Evolutionary conservation across 2,329 filamentous ascomycete genomes (phyloP), one percentile per base, ranked within the genome.

Genomic region (Phialophora verrucosa): DNA sequence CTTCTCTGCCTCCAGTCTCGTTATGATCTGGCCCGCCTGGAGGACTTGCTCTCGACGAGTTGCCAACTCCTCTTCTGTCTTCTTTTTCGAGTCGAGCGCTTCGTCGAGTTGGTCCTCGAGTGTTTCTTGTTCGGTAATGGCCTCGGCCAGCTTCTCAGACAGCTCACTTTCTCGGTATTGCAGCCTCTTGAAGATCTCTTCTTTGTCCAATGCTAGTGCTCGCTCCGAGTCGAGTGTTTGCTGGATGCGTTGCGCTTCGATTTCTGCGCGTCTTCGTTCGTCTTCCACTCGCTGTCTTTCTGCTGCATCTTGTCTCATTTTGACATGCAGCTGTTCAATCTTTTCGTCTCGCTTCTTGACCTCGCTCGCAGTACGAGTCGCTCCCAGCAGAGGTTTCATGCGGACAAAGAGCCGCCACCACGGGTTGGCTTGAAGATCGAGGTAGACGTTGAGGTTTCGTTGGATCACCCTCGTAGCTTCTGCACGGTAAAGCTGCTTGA

Each of bases 121-220:
- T 62, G 90, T 89, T 75, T 98, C 94, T 76, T 98, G 94, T 73
- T 99, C 96, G 25, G 96, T 91, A 66, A 98, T 88, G 32, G 94
- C 94, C 47, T 91, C 94, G 44, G 92, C 87, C 31, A 99, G 85
- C 80, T 98, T 97, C 74, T 99, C 96, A 60, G 90, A 91, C 3
- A 99, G 85, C 76, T 99, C 94, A 11, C 88, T 85, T 78, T 99
- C 95, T n/a, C 95, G 90, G 61, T 90, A 82, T 75, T 97, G 95
- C 25, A 99, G 83, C n/a, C 96, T 88, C 76, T 94, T 96, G 83
- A 98, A 99, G 67, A 99, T 99, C 74, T 99, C 95, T 76, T 99
- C 96, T 77, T 99, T 99, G 79, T 99, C 95, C 4, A 99, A 82
- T 0, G 95, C 95, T 50, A 99, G 84, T n/a, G 94, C 92, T 58